Percentiles rank a stretch among this genome's conserved stretches.
These are phyloP conservation scores for Starmerella gropengiesseri DNA, from an alignment of 805 yeast species.

Conservation along the genomic window DNA sequence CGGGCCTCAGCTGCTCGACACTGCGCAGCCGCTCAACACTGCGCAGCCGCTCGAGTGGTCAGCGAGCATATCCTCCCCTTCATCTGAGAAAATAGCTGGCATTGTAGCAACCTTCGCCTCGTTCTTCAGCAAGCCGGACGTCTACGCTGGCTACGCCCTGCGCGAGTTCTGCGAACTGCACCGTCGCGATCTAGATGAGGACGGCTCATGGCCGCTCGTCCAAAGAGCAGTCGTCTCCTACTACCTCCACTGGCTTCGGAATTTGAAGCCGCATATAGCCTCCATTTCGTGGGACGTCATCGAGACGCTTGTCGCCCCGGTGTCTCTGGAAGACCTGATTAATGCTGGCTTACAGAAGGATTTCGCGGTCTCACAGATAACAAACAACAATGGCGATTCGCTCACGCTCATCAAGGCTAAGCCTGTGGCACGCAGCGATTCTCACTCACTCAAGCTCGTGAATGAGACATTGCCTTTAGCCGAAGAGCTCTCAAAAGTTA, in stretches of 20 bases:
- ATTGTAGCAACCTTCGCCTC: too few species aligned
- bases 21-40: too few species aligned
- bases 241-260: background rate
- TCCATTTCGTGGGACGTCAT: background rate
- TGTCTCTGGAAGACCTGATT: background rate
- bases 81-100: too few species aligned
- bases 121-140: too few species aligned
- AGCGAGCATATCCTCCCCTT: too few species aligned
- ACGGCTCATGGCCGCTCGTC: conserved; percentile 1
- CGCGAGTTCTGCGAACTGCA: too few species aligned
- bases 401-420: too few species aligned
- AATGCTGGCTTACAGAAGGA: background rate
- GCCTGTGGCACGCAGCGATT: background rate
- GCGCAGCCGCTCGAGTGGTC: too few species aligned
- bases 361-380: background rate
- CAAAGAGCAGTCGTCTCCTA: background rate
- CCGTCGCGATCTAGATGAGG: too few species aligned
- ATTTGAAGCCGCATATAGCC: background rate
- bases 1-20: too few species aligned
- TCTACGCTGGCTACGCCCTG: too few species aligned
- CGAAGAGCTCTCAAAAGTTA: background rate
- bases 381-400: too few species aligned
- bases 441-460: background rate
- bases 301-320: background rate
- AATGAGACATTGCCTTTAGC: background rate